These are phyloP conservation scores for Sclerotiophoma versabilis DNA, from an alignment of 2,329 filamentous ascomycete species.

Conservation along the genomic window DNA sequence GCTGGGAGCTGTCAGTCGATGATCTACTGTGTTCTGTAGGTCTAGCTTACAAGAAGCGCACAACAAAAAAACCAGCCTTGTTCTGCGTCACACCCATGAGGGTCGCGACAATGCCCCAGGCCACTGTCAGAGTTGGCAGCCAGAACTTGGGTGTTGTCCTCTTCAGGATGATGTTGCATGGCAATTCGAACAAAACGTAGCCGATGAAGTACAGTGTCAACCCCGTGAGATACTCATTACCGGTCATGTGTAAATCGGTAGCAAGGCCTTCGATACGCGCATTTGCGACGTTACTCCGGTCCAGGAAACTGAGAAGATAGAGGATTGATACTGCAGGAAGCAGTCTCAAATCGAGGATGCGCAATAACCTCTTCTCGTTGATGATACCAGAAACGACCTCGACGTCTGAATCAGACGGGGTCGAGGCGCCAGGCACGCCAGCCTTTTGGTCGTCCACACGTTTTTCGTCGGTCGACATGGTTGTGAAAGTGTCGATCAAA, in stretches of 20 bases:
- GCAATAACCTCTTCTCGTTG: slow-evolving; percentile 64
- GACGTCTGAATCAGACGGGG: slow-evolving; percentile 36
- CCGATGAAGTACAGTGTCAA: slow-evolving; percentile 70
- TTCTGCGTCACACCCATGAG: slow-evolving; percentile 59
- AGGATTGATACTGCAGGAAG: slow-evolving; percentile 53
- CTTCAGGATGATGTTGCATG: slow-evolving; percentile 54
- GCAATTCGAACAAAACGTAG: slow-evolving; percentile 59
- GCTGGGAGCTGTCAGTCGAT: slow-evolving; percentile 20
- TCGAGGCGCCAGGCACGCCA: slow-evolving; percentile 27
- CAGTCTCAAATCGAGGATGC: slow-evolving; percentile 59
- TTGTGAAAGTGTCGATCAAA: not conserved
- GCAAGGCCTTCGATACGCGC: slow-evolving; percentile 50
- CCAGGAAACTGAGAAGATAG: slow-evolving; percentile 51
- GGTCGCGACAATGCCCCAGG: slow-evolving; percentile 59
- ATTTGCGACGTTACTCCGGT: slow-evolving; percentile 55
- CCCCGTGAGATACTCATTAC: slow-evolving; percentile 67
- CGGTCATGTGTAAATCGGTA: slow-evolving; percentile 43
- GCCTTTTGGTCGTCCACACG: slow-evolving; percentile 16
- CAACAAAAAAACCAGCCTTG: slow-evolving; percentile 55
- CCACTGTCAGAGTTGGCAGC: slow-evolving; percentile 57
- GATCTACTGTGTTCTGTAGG: fast-evolving
- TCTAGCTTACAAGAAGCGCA: slow-evolving; percentile 55
- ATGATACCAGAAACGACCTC: slow-evolving; percentile 42
- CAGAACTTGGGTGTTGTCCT: slow-evolving; percentile 61
- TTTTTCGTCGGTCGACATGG: slow-evolving; percentile 30